Evolutionary conservation across 441 rosid species (phyloP).

Genomic region (Biscutella laevigata): DNA sequence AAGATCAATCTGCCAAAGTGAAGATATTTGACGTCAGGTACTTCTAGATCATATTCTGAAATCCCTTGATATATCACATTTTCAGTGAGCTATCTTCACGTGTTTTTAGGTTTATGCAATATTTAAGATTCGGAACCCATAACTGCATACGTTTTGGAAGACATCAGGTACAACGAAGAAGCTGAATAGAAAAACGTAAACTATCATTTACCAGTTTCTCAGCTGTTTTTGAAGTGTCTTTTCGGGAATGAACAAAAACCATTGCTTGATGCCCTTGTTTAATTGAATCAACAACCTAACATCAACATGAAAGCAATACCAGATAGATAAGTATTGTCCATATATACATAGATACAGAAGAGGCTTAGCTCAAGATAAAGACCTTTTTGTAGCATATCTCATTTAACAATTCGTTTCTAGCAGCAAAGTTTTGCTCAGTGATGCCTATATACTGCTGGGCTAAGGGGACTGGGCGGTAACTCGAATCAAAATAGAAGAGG

Average conservation of each 20-base stretch:
- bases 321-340: slow-evolving; percentile 22
- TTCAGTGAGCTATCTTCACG: slow-evolving; percentile 4
- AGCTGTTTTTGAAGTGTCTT: slow-evolving; percentile 97
- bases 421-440: slow-evolving; percentile 81
- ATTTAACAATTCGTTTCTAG: slow-evolving; percentile 75
- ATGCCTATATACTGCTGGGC: slow-evolving; percentile 98
- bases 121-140: slow-evolving; percentile 10
- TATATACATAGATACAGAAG: slow-evolving; percentile 15
- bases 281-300: slow-evolving; percentile 77
- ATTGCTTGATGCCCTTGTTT: slow-evolving; percentile 94
- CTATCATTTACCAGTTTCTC: slow-evolving; percentile 59
- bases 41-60: slow-evolving; percentile 3
- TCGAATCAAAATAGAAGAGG: slow-evolving; percentile 93
- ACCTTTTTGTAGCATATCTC: slow-evolving; percentile 98
- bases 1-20: slow-evolving; percentile 67
- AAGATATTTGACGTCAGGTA: slow-evolving; percentile 13
- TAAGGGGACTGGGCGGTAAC: slow-evolving; percentile 97
- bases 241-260: slow-evolving; percentile 97
- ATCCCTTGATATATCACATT: neutral
- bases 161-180: slow-evolving; percentile 13
- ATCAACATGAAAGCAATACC: slow-evolving; percentile 15
- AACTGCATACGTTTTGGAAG: slow-evolving; percentile 8
- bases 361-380: slow-evolving; percentile 12
- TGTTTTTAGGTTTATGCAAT: neutral
- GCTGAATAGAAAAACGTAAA: slow-evolving; percentile 11